A percentile compares a stretch with the other conserved stretches of the same genome.
These are phyloP conservation scores for Schizochytrium sp. DNA, from an alignment of 108 stramenopile genomes.

Conservation along the genomic window DNA sequence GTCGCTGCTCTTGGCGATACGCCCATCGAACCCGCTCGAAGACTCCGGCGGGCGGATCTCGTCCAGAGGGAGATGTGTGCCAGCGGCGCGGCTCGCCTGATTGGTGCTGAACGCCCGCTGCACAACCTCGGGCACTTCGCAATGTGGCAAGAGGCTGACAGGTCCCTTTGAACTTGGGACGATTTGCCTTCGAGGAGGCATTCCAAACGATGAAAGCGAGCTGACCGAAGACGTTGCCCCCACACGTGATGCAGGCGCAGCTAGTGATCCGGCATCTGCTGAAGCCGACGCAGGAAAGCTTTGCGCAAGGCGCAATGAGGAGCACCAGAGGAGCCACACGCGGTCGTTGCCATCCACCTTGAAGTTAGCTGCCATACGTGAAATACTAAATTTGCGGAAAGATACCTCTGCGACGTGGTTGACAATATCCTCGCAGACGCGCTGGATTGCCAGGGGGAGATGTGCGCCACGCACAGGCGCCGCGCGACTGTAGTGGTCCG, in stretches of 20 bases:
- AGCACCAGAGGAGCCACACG: conserved; percentile 49
- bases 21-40: conserved; percentile 20
- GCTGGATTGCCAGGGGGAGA: conserved; percentile 53
- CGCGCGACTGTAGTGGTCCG: conserved; percentile 58
- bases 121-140: not conserved
- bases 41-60: not conserved
- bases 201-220: not conserved
- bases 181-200: not conserved
- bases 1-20: not conserved
- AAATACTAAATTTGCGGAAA: conserved; percentile 45
- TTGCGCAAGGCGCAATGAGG: conserved; percentile 44
- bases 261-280: not conserved
- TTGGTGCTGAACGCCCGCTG: not conserved
- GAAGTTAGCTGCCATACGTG: conserved; percentile 66
- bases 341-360: conserved; percentile 70
- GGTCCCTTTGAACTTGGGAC: not conserved
- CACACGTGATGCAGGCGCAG: not conserved
- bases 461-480: conserved; percentile 60
- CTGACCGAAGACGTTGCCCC: not conserved
- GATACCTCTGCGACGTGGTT: conserved; percentile 55
- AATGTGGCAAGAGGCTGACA: not conserved
- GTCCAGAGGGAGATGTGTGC: not conserved
- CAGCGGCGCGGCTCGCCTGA: not conserved
- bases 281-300: not conserved
- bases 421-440: conserved; percentile 62